Percentiles rank a stretch among this genome's conserved stretches.
These are phyloP conservation scores for Geranium rotundifolium DNA, from an alignment of 345 rosid species.

Conservation along the genomic window DNA sequence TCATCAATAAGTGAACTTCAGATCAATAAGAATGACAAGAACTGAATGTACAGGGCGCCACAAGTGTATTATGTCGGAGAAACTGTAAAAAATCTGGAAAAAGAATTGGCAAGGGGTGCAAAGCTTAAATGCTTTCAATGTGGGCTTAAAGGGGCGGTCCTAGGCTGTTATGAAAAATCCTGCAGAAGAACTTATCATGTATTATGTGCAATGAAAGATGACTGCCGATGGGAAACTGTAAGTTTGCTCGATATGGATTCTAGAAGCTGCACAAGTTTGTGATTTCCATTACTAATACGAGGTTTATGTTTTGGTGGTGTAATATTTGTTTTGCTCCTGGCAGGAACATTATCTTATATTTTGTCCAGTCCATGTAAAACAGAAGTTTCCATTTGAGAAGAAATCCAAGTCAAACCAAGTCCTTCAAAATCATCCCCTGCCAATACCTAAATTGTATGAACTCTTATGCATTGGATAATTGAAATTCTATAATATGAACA, in stretches of 20 bases:
- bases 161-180: constrained; percentile 59
- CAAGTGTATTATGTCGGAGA: constrained; percentile 53
- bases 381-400: constrained; percentile 60
- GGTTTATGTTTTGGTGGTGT: background rate
- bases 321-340: constrained; percentile 5
- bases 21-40: background rate
- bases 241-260: constrained; percentile 9
- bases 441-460: constrained; percentile 23
- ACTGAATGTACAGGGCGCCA: constrained; percentile 45
- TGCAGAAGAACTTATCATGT: constrained; percentile 66
- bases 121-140: constrained; percentile 61
- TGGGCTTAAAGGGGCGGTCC: constrained; percentile 62
- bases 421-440: background rate
- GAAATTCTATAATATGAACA: background rate
- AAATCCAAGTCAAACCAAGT: constrained; percentile 23
- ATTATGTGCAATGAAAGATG: constrained; percentile 42
- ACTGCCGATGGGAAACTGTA: constrained; percentile 79
- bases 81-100: constrained; percentile 44
- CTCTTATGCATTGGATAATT: background rate
- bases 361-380: constrained; percentile 62
- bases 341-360: constrained; percentile 63
- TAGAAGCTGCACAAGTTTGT: background rate
- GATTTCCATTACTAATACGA: background rate
- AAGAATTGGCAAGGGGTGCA: constrained; percentile 58
- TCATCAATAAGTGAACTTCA: too few relatives aligned